phyloP scores from a whole-genome alignment of 2,329 filamentous ascomycete genomes.

The Aureobasidium subglaciale region DNA sequence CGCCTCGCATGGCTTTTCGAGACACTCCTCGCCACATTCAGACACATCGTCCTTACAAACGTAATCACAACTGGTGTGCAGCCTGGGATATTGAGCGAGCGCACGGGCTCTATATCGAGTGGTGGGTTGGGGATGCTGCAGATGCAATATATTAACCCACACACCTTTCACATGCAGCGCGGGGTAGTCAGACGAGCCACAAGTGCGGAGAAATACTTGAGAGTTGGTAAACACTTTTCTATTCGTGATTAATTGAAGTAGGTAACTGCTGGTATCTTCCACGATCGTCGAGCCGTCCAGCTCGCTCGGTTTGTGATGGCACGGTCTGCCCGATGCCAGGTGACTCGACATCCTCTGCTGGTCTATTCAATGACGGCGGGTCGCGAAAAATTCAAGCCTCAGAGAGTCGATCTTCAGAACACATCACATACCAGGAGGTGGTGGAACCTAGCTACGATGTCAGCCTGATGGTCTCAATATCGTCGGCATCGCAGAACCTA shows the following conservation, averaged over 20 bases:
- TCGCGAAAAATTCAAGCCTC: neutral
- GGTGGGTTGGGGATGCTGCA: neutral
- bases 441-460: constrained; percentile 38
- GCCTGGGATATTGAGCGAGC: neutral
- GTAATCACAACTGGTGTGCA: neutral
- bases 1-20: neutral
- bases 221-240: neutral
- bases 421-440: constrained; percentile 42
- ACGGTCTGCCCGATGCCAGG: neutral
- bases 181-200: neutral
- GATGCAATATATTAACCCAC: constrained; percentile 13
- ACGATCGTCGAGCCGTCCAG: neutral
- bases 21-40: neutral
- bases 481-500: constrained; percentile 35
- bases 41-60: neutral
- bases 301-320: neutral
- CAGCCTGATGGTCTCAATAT: constrained; percentile 1
- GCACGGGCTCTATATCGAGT: constrained; percentile 1
- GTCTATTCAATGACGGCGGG: neutral
- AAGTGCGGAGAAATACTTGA: constrained; percentile 1
- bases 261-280: neutral
- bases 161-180: neutral
- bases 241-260: neutral
- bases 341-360: neutral
- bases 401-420: neutral